Base-by-base conservation (phyloP, 768 basidiomycete species). In the Grammothele lineata region DNA sequence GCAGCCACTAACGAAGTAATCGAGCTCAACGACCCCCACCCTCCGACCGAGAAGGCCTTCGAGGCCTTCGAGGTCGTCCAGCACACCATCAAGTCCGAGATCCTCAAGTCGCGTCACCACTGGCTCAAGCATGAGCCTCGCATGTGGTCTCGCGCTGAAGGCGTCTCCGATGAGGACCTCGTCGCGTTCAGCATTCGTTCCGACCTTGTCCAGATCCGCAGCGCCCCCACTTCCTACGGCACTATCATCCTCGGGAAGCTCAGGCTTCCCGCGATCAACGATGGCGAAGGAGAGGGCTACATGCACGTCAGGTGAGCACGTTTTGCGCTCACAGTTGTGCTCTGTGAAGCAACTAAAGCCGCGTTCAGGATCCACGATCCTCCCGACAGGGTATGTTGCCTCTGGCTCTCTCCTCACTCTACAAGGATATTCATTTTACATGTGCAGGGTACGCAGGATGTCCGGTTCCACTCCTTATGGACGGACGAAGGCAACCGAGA, bases 221-320 rank as follows among this genome's bases (percentile, higher is more conserved):
- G 77, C 57, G 84, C 74, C 4, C 51, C 64, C 30, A 81, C 81
- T 26, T 73, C 80, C 48, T 80, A 89, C 61, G 87, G 87, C 14
- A 78, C 74, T 9, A 77, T 89, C 47, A 77, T 91, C 50, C 62
- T 91, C 10, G 87, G 88, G 22, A 88, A 90, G 72, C 76, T 89
- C 62, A 76, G 75, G 56, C 72, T 89, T 37, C 83, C 85, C 7
- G 83, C 76, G 18, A 67, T 87, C 43, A 69, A 76, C 6, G 85
- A 87, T 57, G 69, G 62, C 24, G 67, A 77, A 57, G 84, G 86
- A 23, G 70, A 72, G 55, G 86, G 86, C 10, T 87, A 74, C 57
- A 56, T 88, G 43, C 85, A 89, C 54, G 77, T 88, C 59, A 77
- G 85, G 85, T 86, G 55, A 56, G 72, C 63, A 25, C 15, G 24